Conservation (phyloP, 1,284 basidiomycete genomes). For the Ceratobasidium sp. region DNA sequence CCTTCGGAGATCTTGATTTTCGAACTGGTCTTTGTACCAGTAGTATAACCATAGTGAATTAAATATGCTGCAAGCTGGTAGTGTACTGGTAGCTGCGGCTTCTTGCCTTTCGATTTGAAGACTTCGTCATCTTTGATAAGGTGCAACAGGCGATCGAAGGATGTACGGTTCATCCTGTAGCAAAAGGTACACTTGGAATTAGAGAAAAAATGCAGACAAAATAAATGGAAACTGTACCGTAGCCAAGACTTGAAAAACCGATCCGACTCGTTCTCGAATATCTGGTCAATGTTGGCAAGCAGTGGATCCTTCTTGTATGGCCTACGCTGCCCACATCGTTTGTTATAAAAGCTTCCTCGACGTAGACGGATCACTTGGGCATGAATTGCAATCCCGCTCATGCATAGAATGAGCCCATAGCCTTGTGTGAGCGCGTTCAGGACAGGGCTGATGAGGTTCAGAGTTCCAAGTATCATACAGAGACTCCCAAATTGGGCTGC, state of each 20-base stretch:
- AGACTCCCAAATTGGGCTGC: too few relatives aligned
- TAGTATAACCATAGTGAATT: not conserved
- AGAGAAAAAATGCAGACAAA: too few relatives aligned
- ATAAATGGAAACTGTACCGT: not conserved
- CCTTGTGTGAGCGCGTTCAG: too few relatives aligned
- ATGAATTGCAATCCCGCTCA: too few relatives aligned
- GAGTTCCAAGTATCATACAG: too few relatives aligned
- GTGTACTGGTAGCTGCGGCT: not conserved
- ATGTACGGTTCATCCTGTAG: not conserved
- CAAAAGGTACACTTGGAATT: too few relatives aligned
- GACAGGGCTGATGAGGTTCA: too few relatives aligned
- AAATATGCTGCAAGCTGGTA: slow-evolving; percentile 6
- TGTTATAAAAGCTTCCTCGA: not conserved
- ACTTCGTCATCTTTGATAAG: not conserved
- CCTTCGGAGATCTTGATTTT: not conserved
- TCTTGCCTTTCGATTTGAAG: not conserved
- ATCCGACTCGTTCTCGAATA: not conserved
- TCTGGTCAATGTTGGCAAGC: not conserved
- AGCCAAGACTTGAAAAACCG: not conserved
- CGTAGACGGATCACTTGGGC: too few relatives aligned
- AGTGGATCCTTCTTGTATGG: not conserved
- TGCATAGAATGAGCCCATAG: too few relatives aligned
- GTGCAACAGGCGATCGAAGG: not conserved
- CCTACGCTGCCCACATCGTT: not conserved
- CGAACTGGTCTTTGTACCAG: not conserved